phyloP scores from a whole-genome alignment of 1,284 basidiomycete species.

The Chalciporus piperatoides region DNA sequence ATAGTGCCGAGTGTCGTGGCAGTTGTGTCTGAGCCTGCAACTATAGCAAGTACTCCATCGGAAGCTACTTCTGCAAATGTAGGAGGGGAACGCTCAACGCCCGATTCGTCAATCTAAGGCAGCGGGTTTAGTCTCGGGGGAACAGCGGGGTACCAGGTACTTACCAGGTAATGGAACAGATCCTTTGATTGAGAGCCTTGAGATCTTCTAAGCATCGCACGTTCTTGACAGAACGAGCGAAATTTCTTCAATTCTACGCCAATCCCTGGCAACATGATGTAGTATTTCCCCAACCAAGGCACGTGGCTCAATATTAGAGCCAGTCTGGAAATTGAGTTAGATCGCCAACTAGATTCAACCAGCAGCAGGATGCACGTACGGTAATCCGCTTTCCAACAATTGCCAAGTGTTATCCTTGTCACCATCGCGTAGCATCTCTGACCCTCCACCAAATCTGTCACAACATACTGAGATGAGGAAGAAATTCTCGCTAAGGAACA shows the following conservation, averaged over 20 bases:
- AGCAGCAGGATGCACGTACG: conserved; percentile 29
- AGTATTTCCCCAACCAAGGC: conserved; percentile 41
- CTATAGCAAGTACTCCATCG: conserved; percentile 47
- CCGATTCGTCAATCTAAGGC: conserved; percentile 46
- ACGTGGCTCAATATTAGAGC: conserved; percentile 38
- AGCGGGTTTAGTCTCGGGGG: conserved; percentile 1
- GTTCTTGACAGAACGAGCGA: conserved; percentile 31
- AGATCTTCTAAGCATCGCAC: conserved; percentile 35
- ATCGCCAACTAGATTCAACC: conserved; percentile 2
- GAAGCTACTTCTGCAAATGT: conserved; percentile 38
- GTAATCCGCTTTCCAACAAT: conserved; percentile 35
- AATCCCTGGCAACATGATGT: conserved; percentile 30
- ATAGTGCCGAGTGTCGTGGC: conserved; percentile 42
- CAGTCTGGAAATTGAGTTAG: conserved; percentile 24
- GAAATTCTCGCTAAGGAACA: not conserved
- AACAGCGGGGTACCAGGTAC: not conserved
- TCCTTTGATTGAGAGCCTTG: conserved; percentile 41
- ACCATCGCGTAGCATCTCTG: conserved; percentile 40
- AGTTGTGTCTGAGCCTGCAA: conserved; percentile 59
- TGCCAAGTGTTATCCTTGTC: conserved; percentile 38
- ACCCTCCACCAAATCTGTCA: conserved; percentile 48
- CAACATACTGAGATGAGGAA: conserved; percentile 9
- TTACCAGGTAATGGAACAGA: conserved; percentile 37
- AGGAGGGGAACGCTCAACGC: conserved; percentile 39
- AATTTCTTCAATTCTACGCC: conserved; percentile 33